phyloP scores from a whole-genome alignment of 768 basidiomycete genomes.

The Leccinum olivaceopallidum region DNA sequence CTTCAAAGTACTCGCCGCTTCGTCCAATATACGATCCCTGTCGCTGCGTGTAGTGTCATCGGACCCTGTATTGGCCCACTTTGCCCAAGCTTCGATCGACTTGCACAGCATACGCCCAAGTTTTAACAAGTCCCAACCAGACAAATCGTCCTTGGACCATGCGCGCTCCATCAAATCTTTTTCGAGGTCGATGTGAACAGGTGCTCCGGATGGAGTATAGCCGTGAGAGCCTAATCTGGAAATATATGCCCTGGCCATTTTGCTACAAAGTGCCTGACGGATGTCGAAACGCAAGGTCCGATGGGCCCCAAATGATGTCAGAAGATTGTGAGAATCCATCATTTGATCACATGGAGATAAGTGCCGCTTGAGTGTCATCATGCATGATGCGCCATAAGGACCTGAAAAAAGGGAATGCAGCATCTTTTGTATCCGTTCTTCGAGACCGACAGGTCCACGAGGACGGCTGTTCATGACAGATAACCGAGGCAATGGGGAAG shows the following conservation, averaged over 20 bases:
- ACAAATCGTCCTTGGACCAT: constrained; percentile 68
- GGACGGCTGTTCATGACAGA: constrained; percentile 47
- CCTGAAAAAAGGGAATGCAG: constrained; percentile 61
- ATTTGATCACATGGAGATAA: constrained; percentile 42
- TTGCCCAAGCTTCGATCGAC: constrained; percentile 63
- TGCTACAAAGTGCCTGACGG: constrained; percentile 57
- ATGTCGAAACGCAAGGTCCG: constrained; percentile 65
- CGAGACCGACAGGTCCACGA: constrained; percentile 37
- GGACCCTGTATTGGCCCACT: constrained; percentile 29
- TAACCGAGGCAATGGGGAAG: constrained; percentile 67
- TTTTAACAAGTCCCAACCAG: constrained; percentile 65
- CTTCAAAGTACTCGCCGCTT: constrained; percentile 66
- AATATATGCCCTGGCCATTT: constrained; percentile 70
- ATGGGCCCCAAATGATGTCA: constrained; percentile 56
- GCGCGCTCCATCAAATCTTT: constrained; percentile 68
- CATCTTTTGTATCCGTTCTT: constrained; percentile 58
- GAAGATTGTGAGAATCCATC: constrained; percentile 28
- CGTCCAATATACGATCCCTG: constrained; percentile 62
- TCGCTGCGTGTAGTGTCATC: constrained; percentile 33
- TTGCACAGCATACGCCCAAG: constrained; percentile 55
- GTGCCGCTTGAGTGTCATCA: constrained; percentile 58
- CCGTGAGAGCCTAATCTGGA: constrained; percentile 49
- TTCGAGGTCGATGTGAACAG: constrained; percentile 59
- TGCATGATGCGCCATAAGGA: constrained; percentile 64
- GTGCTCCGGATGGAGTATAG: constrained; percentile 61